Conservation (phyloP, 176 grass and related monocot species). For the Carex kokanica region DNA sequence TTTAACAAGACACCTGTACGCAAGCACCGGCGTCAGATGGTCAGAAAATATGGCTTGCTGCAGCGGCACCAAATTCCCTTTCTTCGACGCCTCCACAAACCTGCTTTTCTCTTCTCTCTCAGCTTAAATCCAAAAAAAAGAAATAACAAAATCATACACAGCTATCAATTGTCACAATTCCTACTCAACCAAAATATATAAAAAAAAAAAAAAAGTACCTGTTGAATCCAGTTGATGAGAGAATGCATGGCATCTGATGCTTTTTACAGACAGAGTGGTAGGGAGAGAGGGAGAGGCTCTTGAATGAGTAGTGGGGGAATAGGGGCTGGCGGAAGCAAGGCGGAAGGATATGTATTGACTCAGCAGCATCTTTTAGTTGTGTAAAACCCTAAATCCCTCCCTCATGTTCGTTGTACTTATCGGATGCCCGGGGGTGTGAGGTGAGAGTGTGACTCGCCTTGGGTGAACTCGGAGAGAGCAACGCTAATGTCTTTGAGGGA, state of each 20-base stretch:
- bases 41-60: slow-evolving; percentile 75
- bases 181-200: neutral
- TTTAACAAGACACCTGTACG: slow-evolving; percentile 85
- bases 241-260: neutral
- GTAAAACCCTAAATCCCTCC: too few species aligned
- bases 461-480: slow-evolving; percentile 78
- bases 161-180: neutral
- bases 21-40: slow-evolving; percentile 81
- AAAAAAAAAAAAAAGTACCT: slow-evolving; percentile 15
- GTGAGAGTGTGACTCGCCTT: slow-evolving; percentile 39
- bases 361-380: neutral
- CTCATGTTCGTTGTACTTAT: too few species aligned
- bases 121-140: slow-evolving; percentile 23
- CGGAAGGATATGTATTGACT: slow-evolving; percentile 17
- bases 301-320: neutral
- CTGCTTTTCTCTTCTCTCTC: slow-evolving; percentile 48
- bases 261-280: neutral
- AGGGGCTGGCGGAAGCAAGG: neutral
- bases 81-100: slow-evolving; percentile 45
- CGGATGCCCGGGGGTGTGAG: neutral
- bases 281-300: neutral
- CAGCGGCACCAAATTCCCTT: slow-evolving; percentile 65
- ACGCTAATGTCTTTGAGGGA: slow-evolving; percentile 67
- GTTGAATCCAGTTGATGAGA: neutral
- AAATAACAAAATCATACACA: neutral